These are phyloP conservation scores for Trypanosoma theileri DNA, from an alignment of 208 protist genomes.

Conservation along the genomic window DNA sequence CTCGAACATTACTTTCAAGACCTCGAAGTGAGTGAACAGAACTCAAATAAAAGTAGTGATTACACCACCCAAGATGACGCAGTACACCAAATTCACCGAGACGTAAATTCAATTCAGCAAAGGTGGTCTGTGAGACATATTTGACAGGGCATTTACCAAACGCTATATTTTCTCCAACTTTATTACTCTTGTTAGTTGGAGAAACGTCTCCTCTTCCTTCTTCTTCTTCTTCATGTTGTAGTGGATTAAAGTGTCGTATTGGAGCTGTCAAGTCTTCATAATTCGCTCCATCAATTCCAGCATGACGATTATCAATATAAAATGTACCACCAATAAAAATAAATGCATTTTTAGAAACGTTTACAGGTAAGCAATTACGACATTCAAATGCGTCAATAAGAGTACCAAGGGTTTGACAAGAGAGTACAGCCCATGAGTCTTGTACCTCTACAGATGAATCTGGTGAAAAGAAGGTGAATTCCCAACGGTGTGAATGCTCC, in stretches of 20 bases:
- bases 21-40: conserved; percentile 41
- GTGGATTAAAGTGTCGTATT: conserved; percentile 50
- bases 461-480: conserved; percentile 54
- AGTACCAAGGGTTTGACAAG: conserved; percentile 65
- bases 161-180: conserved; percentile 25
- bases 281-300: conserved; percentile 26
- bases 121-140: conserved; percentile 60
- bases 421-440: conserved; percentile 72
- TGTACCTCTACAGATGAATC: conserved; percentile 32
- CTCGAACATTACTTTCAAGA: conserved; percentile 32
- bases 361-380: conserved; percentile 24
- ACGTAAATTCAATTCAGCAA: conserved; percentile 64
- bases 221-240: conserved; percentile 1
- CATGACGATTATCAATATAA: conserved; percentile 81
- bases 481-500: conserved; percentile 73
- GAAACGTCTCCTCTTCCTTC: background rate
- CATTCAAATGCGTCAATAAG: conserved; percentile 79
- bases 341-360: conserved; percentile 59
- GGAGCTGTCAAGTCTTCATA: conserved; percentile 58
- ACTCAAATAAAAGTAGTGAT: conserved; percentile 76
- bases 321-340: conserved; percentile 82
- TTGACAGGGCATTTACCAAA: conserved; percentile 66
- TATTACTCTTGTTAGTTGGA: background rate
- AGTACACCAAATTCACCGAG: conserved; percentile 68
- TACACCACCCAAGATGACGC: conserved; percentile 67